Percentiles rank a stretch among this genome's conserved stretches.
Evolutionary conservation across 768 basidiomycete species (phyloP).

Genomic region (Hericium erinaceus): DNA sequence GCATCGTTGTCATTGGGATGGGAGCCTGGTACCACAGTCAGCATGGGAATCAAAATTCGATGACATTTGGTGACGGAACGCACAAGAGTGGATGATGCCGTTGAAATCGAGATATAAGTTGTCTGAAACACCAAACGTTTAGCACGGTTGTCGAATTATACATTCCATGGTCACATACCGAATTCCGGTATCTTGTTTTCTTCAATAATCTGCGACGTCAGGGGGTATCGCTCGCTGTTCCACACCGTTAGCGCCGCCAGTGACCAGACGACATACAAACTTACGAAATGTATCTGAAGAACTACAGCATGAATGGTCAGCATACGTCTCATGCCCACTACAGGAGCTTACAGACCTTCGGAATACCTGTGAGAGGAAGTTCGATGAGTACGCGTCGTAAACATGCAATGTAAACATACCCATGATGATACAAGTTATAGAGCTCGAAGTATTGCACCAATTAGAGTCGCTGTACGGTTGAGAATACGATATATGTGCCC

Average conservation of each 20-base stretch:
- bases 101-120: constrained; percentile 94
- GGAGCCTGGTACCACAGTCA: constrained; percentile 41
- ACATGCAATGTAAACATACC: constrained; percentile 2
- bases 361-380: constrained; percentile 30
- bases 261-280: constrained; percentile 18
- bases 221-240: constrained; percentile 86
- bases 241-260: background rate
- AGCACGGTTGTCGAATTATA: background rate
- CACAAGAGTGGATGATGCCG: constrained; percentile 82
- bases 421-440: constrained; percentile 6
- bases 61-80: background rate
- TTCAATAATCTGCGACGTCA: constrained; percentile 95
- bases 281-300: constrained; percentile 94
- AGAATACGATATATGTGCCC: background rate
- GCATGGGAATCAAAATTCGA: background rate
- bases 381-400: background rate
- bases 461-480: background rate
- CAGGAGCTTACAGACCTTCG: constrained; percentile 29
- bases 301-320: constrained; percentile 38
- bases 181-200: constrained; percentile 99
- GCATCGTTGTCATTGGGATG: constrained; percentile 97
- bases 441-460: background rate
- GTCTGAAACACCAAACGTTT: constrained; percentile 34
- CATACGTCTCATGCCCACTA: background rate
- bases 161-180: constrained; percentile 37